Conservation (phyloP, 176 grass and related monocot genomes). For the Musa schizocarpa region DNA sequence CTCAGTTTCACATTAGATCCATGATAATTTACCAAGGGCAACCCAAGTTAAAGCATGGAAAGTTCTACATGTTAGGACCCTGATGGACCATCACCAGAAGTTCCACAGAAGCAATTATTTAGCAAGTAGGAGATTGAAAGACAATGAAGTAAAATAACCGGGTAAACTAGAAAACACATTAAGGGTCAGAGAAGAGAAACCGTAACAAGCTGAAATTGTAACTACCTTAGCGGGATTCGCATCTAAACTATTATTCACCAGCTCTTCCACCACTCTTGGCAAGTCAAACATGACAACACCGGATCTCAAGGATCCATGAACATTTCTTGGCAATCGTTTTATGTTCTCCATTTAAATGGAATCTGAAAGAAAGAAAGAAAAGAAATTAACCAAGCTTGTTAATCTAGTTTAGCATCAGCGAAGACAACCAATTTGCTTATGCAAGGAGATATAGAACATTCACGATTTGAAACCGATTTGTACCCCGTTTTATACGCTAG, state of each 20-base stretch:
- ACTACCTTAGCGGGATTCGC: conserved; percentile 59
- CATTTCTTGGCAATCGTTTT: conserved; percentile 41
- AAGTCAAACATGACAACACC: conserved; percentile 63
- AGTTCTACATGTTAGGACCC: background rate
- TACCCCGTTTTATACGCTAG: too few relatives aligned
- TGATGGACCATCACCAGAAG: background rate
- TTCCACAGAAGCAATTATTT: background rate
- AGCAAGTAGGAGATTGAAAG: background rate
- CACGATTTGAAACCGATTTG: background rate
- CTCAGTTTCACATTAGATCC: too few relatives aligned
- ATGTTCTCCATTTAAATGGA: conserved; percentile 48
- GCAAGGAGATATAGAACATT: background rate
- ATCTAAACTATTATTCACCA: conserved; percentile 81
- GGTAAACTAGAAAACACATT: background rate
- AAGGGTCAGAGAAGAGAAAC: background rate
- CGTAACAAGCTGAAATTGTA: background rate
- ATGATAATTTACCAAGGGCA: too few relatives aligned
- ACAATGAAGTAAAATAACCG: background rate
- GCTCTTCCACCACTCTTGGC: conserved; percentile 73
- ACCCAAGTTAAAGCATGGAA: background rate
- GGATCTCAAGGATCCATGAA: conserved; percentile 58
- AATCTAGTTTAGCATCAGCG: background rate
- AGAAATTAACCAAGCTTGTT: background rate
- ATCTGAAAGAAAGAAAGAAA: conserved; percentile 12
- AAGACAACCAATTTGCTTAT: background rate